Evolutionary conservation across 1,284 basidiomycete genomes (phyloP), one percentile per base, ranked within the genome.

Genomic region (Pyrrhoderma lamaoense): DNA sequence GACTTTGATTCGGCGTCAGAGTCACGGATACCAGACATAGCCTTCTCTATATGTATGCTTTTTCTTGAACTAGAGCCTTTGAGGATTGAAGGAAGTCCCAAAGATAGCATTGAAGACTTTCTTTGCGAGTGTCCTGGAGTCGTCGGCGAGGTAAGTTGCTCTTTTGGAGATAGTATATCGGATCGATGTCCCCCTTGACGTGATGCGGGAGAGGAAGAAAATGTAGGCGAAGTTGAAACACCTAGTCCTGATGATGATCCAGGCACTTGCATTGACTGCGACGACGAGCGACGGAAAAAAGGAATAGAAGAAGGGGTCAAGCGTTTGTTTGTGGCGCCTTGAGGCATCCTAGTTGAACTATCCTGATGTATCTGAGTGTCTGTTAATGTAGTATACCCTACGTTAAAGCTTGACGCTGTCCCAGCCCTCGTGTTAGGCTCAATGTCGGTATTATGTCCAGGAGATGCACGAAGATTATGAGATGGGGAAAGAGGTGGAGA

Each of bases 231-330:
- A 9, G 63, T 60, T 1, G 69, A 62, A 11, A 51, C 43, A 5
- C 45, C 53, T n/a, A 46, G 52, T 21, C 51, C 50, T 35, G 68
- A 45, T 73, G 76, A 45, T 76, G 64, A 63, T 50, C 65, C 60
- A 18, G 64, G 64, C 9, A 65, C 57, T 57, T 89, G 83, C 71
- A 89, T 84, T 1, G 89, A 92, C 59, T 92, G 88, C 1, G 91
- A 93, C 16, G 92, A 93, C 1, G 91, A 89, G 16, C 93, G 85
- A 38, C 92, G 80, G 74, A 96, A 96, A 70, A 97, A 97, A 1
- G 93, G 94, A 57, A 97, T 96, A 7, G 91, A 89, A 13, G 91
- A 94, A 0, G 93, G 93, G 0, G 93, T 95, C 45, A 93, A 79
- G 45, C 93, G 80, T 63, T 82, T 89, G 43, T 37, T 55, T 11